Conservation (phyloP, 1,284 basidiomycete genomes). For the Heimioporus punctisporus region DNA sequence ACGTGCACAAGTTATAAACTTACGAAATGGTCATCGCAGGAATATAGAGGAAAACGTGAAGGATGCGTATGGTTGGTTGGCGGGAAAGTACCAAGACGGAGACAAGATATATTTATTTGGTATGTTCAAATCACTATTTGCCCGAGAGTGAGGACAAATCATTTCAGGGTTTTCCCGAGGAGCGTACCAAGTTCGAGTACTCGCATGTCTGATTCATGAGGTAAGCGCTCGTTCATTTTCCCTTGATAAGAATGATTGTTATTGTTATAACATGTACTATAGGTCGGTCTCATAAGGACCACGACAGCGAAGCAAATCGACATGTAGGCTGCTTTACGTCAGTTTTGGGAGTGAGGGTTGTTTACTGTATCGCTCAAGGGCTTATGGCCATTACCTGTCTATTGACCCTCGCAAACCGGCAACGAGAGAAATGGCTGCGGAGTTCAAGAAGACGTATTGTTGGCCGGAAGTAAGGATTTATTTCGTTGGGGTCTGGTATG, state of each 20-base stretch:
- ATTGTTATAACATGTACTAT: neutral
- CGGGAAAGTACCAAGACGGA: slow-evolving; percentile 30
- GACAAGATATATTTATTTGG: slow-evolving; percentile 42
- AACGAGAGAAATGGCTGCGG: neutral
- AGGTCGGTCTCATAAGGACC: neutral
- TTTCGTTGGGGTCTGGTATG: slow-evolving; percentile 40
- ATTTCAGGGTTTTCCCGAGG: neutral
- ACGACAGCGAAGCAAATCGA: neutral
- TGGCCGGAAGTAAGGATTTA: slow-evolving; percentile 28
- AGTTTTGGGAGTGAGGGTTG: neutral
- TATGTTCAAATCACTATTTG: slow-evolving; percentile 16
- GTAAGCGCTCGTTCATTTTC: neutral
- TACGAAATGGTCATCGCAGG: neutral
- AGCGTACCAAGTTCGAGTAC: neutral
- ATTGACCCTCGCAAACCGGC: neutral
- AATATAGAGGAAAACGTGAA: slow-evolving; percentile 21
- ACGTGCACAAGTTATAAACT: neutral
- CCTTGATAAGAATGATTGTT: neutral
- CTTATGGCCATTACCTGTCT: slow-evolving; percentile 31
- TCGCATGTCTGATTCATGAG: neutral
- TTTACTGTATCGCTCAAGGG: slow-evolving; percentile 3
- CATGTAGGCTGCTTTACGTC: neutral
- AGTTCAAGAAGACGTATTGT: slow-evolving; percentile 36
- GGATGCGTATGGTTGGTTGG: slow-evolving; percentile 39
- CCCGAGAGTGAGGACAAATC: slow-evolving; percentile 21